Base-by-base conservation (phyloP, 2,329 filamentous ascomycete species). In the Pseudogymnoascus sp. region DNA sequence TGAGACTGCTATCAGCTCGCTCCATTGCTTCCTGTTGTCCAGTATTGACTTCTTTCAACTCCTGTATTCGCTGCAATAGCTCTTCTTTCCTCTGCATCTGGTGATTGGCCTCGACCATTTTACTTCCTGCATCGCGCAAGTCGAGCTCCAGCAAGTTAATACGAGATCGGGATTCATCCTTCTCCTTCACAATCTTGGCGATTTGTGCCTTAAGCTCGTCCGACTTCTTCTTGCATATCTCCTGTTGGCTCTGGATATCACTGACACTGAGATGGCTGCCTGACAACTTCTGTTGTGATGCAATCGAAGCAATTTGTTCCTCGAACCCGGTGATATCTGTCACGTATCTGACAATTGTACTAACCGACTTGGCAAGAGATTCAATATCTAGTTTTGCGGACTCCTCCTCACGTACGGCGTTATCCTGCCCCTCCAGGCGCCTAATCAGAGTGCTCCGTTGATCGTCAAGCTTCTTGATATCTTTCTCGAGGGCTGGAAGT, bases 21-120 rank as follows among this genome's bases (percentile, higher is more conserved):
- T 85, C 84, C 45, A 96, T 90, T 21, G 80, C 77, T 31, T 90
- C 86, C 60, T 88, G 86, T 72, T 93, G 88, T 68, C 89, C 83
- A 21, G 72, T 74, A 67, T 87, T 90, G 45, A 88, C 83, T 8
- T 84, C 84, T 71, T 87, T 91, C 68, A 90, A 83, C 64, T 89
- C 84, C 65, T 91, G 85, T 34, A 98, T 85, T 67, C 92, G 90
- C 43, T 79, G 79, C 66, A 85, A 80, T 21, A 96, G 79, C 48
- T 84, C 83, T 41, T 83, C 82, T 78, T 93, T 96, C 76, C 90
- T 92, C 73, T 96, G 92, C 25, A 98, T 80, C 70, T 93, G 87
- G 65, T 89, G 87, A 60, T 83, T 81, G 1, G 89, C 85, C 62
- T 83, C 84, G 69, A 83, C 87, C 62, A 97, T 81, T 68, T 89